These are phyloP conservation scores for Leccinum truebloodii DNA, from an alignment of 768 basidiomycete genomes.

Conservation along the genomic window DNA sequence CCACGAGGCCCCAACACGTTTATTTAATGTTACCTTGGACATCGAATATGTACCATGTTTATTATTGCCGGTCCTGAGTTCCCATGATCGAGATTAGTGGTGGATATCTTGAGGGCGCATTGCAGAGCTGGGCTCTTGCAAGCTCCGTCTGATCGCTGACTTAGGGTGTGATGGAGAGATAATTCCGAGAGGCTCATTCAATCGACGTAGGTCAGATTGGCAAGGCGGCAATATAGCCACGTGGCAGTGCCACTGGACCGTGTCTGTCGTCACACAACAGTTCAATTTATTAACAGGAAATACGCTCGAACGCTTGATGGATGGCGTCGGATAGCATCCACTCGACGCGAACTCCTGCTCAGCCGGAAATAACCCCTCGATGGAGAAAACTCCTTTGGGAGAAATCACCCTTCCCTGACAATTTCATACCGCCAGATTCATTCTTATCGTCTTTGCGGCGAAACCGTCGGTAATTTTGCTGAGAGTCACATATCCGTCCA, in stretches of 20 bases:
- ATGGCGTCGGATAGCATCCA: conserved; percentile 1
- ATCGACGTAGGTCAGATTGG: conserved; percentile 4
- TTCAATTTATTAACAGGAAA: not conserved
- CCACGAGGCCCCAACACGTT: conserved; percentile 37
- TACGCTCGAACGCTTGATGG: not conserved
- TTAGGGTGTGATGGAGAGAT: not conserved
- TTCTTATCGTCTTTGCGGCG: conserved; percentile 78
- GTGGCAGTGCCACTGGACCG: conserved; percentile 6
- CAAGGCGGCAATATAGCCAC: conserved; percentile 8
- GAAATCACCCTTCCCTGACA: conserved; percentile 74
- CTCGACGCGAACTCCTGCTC: not conserved
- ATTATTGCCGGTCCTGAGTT: conserved; percentile 14
- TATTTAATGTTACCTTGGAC: conserved; percentile 30
- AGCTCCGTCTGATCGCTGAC: conserved; percentile 7
- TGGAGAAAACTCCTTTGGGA: conserved; percentile 87
- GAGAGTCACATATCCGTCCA: conserved; percentile 7
- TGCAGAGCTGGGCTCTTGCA: not conserved
- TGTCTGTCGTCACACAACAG: conserved; percentile 4
- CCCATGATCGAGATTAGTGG: conserved; percentile 29
- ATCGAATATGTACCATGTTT: conserved; percentile 19
- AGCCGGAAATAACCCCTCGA: conserved; percentile 21
- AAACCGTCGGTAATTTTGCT: conserved; percentile 60
- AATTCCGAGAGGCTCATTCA: conserved; percentile 18
- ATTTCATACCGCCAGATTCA: conserved; percentile 71
- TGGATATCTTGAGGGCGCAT: conserved; percentile 11